Percentiles rank a stretch among this genome's conserved stretches.
These are phyloP conservation scores for Starmera dryadoides DNA, from an alignment of 805 yeast species.

Conservation along the genomic window DNA sequence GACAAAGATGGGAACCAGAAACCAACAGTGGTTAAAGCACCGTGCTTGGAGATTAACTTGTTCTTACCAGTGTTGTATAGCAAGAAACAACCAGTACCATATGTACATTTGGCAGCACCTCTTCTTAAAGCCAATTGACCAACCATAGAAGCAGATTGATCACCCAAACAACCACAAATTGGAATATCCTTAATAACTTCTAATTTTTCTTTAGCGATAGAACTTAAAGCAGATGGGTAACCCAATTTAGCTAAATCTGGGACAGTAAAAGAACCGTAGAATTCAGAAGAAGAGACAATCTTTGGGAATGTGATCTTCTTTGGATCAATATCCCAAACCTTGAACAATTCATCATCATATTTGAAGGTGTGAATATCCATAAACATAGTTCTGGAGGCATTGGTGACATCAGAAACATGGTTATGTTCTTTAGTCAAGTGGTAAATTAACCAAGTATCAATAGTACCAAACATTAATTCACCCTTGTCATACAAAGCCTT, in stretches of 20 bases:
- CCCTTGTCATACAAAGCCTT: conserved; percentile 65
- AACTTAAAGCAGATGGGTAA: conserved; percentile 41
- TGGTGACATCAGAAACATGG: conserved; percentile 81
- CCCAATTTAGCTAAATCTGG: conserved; percentile 51
- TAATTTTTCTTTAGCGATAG: conserved; percentile 43
- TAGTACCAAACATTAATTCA: conserved; percentile 85
- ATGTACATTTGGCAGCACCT: conserved; percentile 91
- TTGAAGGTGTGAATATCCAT: conserved; percentile 72
- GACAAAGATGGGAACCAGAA: conserved; percentile 76
- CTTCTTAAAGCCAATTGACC: conserved; percentile 82
- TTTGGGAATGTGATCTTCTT: conserved; percentile 61
- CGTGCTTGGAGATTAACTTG: conserved; percentile 67
- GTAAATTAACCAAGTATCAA: conserved; percentile 90
- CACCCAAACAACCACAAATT: conserved; percentile 87
- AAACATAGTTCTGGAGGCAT: conserved; percentile 86
- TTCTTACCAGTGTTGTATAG: conserved; percentile 78
- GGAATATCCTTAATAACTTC: conserved; percentile 55
- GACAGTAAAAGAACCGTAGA: conserved; percentile 63
- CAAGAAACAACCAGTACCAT: conserved; percentile 93
- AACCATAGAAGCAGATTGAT: conserved; percentile 88
- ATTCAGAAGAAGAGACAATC: conserved; percentile 71
- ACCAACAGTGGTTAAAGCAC: conserved; percentile 84
- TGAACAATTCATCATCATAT: conserved; percentile 70
- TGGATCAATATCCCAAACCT: conserved; percentile 75
- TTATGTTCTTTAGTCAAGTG: conserved; percentile 65